Evolutionary conservation across 139 green algal genomes (phyloP).

Genomic region (Closterium sp.): DNA sequence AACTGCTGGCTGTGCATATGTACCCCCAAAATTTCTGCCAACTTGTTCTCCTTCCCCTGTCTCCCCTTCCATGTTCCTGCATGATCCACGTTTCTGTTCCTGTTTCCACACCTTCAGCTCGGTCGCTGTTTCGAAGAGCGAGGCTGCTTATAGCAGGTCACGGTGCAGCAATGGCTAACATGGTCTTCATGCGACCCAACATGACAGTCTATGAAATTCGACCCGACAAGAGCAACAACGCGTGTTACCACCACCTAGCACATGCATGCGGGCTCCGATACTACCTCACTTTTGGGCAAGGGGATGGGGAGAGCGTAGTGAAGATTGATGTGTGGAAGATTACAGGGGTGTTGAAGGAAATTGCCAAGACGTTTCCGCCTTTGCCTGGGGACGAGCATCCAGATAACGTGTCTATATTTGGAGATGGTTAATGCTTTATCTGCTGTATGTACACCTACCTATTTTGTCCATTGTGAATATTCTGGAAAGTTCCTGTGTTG

Average conservation of each 20-base stretch:
- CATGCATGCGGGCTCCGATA: conserved; percentile 13
- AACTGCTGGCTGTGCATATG: background rate
- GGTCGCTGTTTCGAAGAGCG: conserved; percentile 2
- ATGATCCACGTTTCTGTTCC: background rate
- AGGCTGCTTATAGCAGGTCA: background rate
- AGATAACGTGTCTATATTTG: background rate
- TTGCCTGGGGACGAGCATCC: background rate
- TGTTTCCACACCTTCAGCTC: background rate
- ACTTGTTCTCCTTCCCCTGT: background rate
- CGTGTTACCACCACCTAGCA: conserved; percentile 37
- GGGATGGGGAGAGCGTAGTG: background rate
- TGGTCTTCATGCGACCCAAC: conserved; percentile 12
- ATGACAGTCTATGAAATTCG: background rate
- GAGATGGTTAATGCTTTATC: background rate
- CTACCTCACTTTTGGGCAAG: conserved; percentile 15
- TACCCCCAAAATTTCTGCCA: background rate
- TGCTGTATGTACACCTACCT: background rate
- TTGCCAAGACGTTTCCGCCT: background rate
- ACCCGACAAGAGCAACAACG: background rate
- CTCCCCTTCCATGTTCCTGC: background rate
- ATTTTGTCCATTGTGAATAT: background rate
- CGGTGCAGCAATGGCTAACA: conserved; percentile 4
- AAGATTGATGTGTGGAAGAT: background rate
- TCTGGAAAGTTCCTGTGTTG: background rate
- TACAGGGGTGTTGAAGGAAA: background rate